Conservation (phyloP, 148 eudicot species). For the Rhododendron williamsianum region DNA sequence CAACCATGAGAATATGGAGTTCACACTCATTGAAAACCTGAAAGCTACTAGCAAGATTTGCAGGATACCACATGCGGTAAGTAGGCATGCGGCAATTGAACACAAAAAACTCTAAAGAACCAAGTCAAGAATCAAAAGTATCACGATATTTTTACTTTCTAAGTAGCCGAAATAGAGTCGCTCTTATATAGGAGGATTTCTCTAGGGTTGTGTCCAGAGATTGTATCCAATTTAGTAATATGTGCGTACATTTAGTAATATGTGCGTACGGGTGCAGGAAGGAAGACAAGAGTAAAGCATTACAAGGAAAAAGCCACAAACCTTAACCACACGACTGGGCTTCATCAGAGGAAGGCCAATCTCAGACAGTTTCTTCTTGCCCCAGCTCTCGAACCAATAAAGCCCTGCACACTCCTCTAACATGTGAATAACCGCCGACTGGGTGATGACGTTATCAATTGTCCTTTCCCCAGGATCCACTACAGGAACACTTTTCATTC, state of each 20-base stretch:
- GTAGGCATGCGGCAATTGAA: not conserved
- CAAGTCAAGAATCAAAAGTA: not conserved
- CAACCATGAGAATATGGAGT: not conserved
- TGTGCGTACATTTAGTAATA: not conserved
- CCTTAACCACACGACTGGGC: constrained; percentile 53
- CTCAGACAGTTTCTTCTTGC: constrained; percentile 62
- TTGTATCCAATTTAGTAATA: not conserved
- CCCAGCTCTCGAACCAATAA: constrained; percentile 92
- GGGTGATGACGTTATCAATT: constrained; percentile 77
- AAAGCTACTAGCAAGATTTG: not conserved
- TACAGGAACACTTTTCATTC: constrained; percentile 93
- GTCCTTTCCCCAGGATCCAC: constrained; percentile 69
- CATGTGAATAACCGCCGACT: constrained; percentile 94
- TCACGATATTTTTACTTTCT: not conserved
- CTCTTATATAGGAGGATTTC: not conserved
- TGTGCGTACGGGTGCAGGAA: not conserved
- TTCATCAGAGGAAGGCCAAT: constrained; percentile 86
- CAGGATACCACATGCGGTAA: not conserved
- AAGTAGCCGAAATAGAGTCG: not conserved
- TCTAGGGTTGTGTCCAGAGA: not conserved
- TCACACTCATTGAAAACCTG: not conserved
- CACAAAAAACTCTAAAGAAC: not conserved
- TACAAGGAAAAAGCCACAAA: constrained; percentile 11
- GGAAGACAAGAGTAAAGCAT: not conserved
- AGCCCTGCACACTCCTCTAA: constrained; percentile 91